Evolutionary conservation across 441 rosid species (phyloP), one percentile per base, ranked within the genome.

Genomic region (Biscutella laevigata): DNA sequence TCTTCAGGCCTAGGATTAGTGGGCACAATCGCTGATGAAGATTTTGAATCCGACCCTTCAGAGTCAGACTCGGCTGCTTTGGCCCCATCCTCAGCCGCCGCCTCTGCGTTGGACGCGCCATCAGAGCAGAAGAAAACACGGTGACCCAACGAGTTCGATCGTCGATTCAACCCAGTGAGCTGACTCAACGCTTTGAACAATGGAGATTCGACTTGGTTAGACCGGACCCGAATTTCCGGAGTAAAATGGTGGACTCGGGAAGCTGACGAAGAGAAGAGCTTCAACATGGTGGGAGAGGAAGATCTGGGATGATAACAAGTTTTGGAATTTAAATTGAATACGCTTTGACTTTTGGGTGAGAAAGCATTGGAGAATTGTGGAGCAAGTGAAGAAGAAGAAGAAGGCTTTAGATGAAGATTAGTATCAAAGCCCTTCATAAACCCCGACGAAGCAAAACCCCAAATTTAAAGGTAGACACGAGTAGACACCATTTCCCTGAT

Each of bases 1-100:
- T 94, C 97, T 61, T 94, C 97, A 0, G 84, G 97, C 29, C 82
- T 72, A 29, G 95, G 95, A 14, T 63, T 61, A 19, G 87, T 81
- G 0, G 96, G 64, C 22, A 94, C 87, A 21, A 94, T 86, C 24
- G 96, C 97, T 1, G 95, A 86, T 1, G 86, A 80, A 11, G 74
- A 71, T 59, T 77, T 83, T 13, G 74, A 12, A 6, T 74, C 83
- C 2, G 70, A 26, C 5, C 57, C 74, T 7, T 77, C 92, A 4
- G 76, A 60, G 4, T 62, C 83, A 4, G 82, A 54, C 42, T 83
- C 86, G 0, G 48, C 75, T 11, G 76, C 74, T 53, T 71, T 81
- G 2, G 75, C 52, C 20, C 72, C 86, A 9, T 62, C 77, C 70
- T 75, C 82, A 4, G 72, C 68, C 27, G 74, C 64, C 7, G 71